Evolutionary conservation across 116 monocot species (phyloP), one percentile per base, ranked within the genome.

Genomic region (Thalassia testudinum): DNA sequence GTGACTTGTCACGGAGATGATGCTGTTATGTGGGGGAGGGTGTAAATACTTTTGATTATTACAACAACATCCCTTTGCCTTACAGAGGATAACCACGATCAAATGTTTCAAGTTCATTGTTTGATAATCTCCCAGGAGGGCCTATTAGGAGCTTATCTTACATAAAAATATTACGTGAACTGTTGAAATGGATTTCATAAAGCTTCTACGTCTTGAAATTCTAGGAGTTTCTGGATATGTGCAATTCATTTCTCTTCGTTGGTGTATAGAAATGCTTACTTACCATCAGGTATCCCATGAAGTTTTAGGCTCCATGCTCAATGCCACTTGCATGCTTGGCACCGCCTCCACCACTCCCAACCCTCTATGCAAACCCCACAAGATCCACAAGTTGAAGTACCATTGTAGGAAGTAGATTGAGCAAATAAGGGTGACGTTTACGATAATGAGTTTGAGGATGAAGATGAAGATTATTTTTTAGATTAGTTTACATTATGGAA

Each of bases 1-100:
- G 86, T 67, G 86, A 26, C 82, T 99, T 66, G 99, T 99, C 49
- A 83, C 78, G 34, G 99, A 99, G 70, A 86, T 99, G 90, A 99
- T 99, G 99, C 70, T 99, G 61, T 66, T 99, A 12, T 90, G 99
- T 75, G n/a, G 86, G 86, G 27, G 99, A 99, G 63, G 86, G 57
- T 48, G 38, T 99, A 52, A 90, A 90, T 21, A 77, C 85, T 25
- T 99, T 86, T 78, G 99, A 90, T 59, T 85, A 72, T 34, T 51
- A n/a, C n/a, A n/a, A 18, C 53, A 80, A 99, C 62, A 82, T 99
- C 57, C 73, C 82, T 29, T 78, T 99, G 49, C 99, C 99, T 42
- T 99, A 99, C 54, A 74, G 99, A 63, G 90, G 99, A 7, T 90
- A 99, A 15, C 82, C 99, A 37, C 85, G 82, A 43, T 73, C 99